Base-by-base conservation (phyloP, 2,329 filamentous ascomycete species). In the Cordyceps tenuipes region DNA sequence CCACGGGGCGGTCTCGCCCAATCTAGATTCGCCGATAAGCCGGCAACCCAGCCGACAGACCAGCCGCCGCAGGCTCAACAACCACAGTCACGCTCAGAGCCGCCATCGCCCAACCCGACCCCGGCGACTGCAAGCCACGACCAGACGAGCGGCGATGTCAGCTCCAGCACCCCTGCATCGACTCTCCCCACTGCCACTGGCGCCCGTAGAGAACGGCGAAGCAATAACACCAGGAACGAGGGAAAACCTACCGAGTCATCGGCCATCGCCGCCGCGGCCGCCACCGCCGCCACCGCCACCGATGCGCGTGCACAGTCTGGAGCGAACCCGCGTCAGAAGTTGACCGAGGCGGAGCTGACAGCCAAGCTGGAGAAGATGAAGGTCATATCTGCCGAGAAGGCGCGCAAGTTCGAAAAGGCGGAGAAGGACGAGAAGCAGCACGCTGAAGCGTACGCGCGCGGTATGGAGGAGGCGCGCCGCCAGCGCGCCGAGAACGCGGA, bases 351-450 rank as follows among this genome's bases (percentile, higher is more conserved):
- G 0, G 80, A 87, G 70, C 77, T 86, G 4, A 75, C 81, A 0
- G 78, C 74, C 62, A 84, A 84, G 68, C 83, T 86, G 79, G 80
- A 81, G 65, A 74, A 81, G 68, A 85, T 84, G 79, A 82, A 82
- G 60, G 75, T 86, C 9, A 68, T 83, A 0, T 76, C 78, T 0
- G 81, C 79, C 0, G 83, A 86, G 68, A 83, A 82, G 71, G 77
- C 79, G 65, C 79, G 81, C 65, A 81, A 81, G 62, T 83, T 83
- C 64, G 80, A 85, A 66, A 78, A 82, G 68, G 81, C 80, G 0
- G 79, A 83, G 68, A 75, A 77, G 63, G 82, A 85, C 66, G 76
- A 82, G 71, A 77, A 76, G 60, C 79, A 80, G 60, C 82, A 84
- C 66, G 81, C 79, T 2, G 72, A 76, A 6, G 79, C 82, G 1